These are phyloP conservation scores for Phalaenopsis aphrodite DNA, from an alignment of 106 monocot genomes.

Conservation along the genomic window DNA sequence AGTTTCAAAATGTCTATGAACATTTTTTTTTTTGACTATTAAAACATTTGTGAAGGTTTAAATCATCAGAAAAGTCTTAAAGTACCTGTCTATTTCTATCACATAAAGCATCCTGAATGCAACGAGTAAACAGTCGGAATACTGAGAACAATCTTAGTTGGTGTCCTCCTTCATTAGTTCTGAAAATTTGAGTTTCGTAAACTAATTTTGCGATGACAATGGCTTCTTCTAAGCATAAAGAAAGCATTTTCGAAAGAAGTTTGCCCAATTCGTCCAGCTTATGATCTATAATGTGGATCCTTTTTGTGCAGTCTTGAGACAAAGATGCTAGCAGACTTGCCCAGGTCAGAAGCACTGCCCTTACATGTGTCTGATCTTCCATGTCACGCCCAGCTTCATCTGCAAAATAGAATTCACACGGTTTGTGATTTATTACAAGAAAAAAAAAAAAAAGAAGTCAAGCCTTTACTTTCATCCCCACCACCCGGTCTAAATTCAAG, in stretches of 20 bases:
- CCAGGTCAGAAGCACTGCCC: slow-evolving; percentile 35
- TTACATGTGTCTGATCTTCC: slow-evolving; percentile 20
- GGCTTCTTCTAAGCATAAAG: slow-evolving; percentile 65
- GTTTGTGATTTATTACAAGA: slow-evolving; percentile 4
- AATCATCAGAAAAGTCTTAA: slow-evolving; percentile 1
- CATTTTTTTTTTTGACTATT: neutral
- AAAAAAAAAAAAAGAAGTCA: neutral
- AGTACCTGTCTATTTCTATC: slow-evolving; percentile 56
- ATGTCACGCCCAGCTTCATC: slow-evolving; percentile 26
- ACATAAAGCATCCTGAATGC: slow-evolving; percentile 34
- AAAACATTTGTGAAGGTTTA: neutral
- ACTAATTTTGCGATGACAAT: slow-evolving; percentile 43
- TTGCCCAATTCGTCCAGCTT: slow-evolving; percentile 35
- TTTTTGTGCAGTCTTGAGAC: slow-evolving; percentile 48
- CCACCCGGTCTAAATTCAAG: no score
- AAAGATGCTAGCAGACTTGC: slow-evolving; percentile 29
- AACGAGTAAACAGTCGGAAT: slow-evolving; percentile 35
- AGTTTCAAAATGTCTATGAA: neutral
- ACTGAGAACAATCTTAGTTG: slow-evolving; percentile 17
- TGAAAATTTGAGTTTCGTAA: slow-evolving; percentile 27
- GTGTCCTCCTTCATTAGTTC: slow-evolving; percentile 16
- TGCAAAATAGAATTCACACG: slow-evolving; percentile 32
- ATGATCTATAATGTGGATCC: slow-evolving; percentile 31
- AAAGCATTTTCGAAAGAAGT: slow-evolving; percentile 50
- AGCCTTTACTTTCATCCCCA: no score